Conservation (phyloP, 163 green algal genomes). For the Volvox carteri region DNA sequence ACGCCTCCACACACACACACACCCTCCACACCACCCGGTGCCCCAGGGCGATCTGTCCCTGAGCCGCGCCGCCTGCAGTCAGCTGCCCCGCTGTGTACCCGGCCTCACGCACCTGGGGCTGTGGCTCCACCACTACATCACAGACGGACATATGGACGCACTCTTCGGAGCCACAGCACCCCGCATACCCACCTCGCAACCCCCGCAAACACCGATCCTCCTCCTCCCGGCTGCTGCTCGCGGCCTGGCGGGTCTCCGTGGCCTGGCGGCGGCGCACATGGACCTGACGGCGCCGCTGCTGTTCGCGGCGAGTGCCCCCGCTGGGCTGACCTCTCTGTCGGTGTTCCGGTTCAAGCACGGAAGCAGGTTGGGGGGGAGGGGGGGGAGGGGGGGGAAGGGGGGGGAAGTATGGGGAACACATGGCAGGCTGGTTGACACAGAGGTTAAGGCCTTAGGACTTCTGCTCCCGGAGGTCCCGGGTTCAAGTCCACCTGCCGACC, state of each 20-base stretch:
- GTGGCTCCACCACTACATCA: constrained; percentile 38
- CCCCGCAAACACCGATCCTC: background rate
- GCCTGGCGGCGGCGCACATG: constrained; percentile 21
- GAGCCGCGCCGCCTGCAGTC: background rate
- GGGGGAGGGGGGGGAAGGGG: background rate
- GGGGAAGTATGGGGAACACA: no score
- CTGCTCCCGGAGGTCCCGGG: no score
- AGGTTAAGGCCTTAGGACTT: no score
- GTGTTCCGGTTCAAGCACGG: background rate
- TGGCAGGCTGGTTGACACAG: no score
- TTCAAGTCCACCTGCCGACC: no score
- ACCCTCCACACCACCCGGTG: background rate
- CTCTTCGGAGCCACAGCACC: background rate
- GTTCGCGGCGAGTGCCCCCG: background rate
- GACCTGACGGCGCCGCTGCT: constrained; percentile 24
- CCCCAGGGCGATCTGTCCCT: constrained; percentile 21
- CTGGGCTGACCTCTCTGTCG: constrained; percentile 9
- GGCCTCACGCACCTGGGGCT: constrained; percentile 11
- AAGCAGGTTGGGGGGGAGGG: background rate
- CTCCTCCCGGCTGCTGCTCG: background rate
- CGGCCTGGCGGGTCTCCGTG: constrained; percentile 1
- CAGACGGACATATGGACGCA: background rate
- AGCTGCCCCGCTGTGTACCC: background rate
- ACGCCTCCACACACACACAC: background rate
- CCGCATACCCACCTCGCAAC: background rate